A percentile compares a stretch with the other conserved stretches of the same genome.
phyloP scores from a whole-genome alignment of 2,329 filamentous ascomycete species.

The Intubia oerlemansii region DNA sequence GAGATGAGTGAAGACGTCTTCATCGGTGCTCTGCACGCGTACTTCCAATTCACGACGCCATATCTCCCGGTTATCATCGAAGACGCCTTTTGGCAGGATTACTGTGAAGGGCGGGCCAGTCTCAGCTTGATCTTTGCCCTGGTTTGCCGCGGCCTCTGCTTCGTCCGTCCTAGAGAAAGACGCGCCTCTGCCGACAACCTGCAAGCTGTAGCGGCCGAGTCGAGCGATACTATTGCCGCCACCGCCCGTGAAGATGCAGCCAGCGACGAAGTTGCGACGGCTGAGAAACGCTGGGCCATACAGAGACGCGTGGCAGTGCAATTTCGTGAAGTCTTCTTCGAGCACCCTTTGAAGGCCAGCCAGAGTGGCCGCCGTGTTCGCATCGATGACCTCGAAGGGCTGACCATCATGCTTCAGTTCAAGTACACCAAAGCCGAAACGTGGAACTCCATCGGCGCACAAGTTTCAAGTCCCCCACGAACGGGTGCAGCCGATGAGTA shows the following conservation, averaged over 20 bases:
- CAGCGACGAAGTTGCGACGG: too few relatives aligned
- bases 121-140: constrained; percentile 9
- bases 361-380: constrained; percentile 1
- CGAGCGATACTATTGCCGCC: constrained; percentile 2
- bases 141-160: constrained; percentile 10
- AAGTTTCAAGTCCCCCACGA: neutral
- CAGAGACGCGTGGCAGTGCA: constrained; percentile 9
- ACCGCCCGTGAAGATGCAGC: neutral
- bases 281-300: constrained; percentile 7
- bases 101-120: constrained; percentile 7
- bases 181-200: too few relatives aligned
- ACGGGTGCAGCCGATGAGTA: neutral
- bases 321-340: constrained; percentile 9
- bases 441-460: neutral
- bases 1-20: constrained; percentile 3
- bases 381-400: constrained; percentile 8
- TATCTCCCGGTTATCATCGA: constrained; percentile 9
- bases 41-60: constrained; percentile 9
- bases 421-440: constrained; percentile 2
- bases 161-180: too few relatives aligned
- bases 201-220: too few relatives aligned
- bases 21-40: constrained; percentile 7
- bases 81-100: constrained; percentile 11
- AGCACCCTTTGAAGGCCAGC: constrained; percentile 3
- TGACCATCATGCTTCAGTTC: constrained; percentile 9